Evolutionary conservation across 2,329 filamentous ascomycete genomes (phyloP).

Genomic region (Amesomyces nigricolor): DNA sequence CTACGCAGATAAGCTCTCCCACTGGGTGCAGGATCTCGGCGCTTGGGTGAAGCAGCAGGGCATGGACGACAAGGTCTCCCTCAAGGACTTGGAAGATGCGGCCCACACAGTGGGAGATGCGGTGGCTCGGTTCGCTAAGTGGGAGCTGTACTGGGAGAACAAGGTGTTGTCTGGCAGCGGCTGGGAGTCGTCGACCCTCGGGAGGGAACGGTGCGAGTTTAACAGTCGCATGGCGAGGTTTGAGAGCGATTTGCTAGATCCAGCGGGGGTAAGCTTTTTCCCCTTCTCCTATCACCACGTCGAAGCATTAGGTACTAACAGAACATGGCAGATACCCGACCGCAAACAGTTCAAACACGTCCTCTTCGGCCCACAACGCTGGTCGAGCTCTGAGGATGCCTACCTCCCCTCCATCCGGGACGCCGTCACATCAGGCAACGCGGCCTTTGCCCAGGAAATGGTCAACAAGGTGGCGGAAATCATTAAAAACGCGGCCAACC

Average conservation of each 20-base stretch:
- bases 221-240: slow-evolving; percentile 77
- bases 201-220: slow-evolving; percentile 63
- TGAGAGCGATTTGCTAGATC: slow-evolving; percentile 76
- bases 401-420: slow-evolving; percentile 84
- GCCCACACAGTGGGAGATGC: slow-evolving; percentile 54
- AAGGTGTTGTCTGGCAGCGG: slow-evolving; percentile 65
- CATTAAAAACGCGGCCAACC: slow-evolving; percentile 53
- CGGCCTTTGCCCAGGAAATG: slow-evolving; percentile 60
- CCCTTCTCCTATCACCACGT: not conserved
- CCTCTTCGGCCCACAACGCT: slow-evolving; percentile 76
- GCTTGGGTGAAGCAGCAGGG: slow-evolving; percentile 56
- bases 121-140: slow-evolving; percentile 63
- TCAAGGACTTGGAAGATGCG: slow-evolving; percentile 58
- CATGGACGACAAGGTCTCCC: slow-evolving; percentile 37
- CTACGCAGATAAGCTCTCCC: slow-evolving; percentile 61
- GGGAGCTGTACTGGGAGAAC: slow-evolving; percentile 72
- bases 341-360: slow-evolving; percentile 92
- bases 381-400: slow-evolving; percentile 62
- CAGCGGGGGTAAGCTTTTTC: slow-evolving; percentile 64
- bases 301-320: slow-evolving; percentile 6
- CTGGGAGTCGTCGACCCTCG: slow-evolving; percentile 67
- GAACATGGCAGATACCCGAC: slow-evolving; percentile 60
- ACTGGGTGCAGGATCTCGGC: slow-evolving; percentile 62
- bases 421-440: slow-evolving; percentile 65
- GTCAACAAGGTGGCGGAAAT: slow-evolving; percentile 67